Conservation (phyloP, 352 stramenopile genomes). For the Plasmopara muralis region DNA sequence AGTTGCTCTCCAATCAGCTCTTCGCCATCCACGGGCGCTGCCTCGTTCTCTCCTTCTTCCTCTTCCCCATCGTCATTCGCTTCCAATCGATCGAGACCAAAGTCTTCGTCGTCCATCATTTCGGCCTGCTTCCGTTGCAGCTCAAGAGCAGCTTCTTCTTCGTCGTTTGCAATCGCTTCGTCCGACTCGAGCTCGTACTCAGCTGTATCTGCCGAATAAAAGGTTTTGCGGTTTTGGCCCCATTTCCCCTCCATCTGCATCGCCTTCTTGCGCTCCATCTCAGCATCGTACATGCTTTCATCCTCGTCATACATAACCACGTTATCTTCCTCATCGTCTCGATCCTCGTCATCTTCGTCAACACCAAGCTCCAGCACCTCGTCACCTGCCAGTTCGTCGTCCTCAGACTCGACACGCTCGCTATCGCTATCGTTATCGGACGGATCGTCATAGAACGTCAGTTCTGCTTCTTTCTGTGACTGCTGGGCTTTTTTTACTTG, state of each 20-base stretch:
- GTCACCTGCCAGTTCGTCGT: slow-evolving; percentile 50
- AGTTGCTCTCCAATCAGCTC: slow-evolving; percentile 62
- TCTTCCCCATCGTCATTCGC: slow-evolving; percentile 33
- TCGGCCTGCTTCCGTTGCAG: slow-evolving; percentile 77
- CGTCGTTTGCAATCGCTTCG: slow-evolving; percentile 71
- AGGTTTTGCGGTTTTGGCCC: slow-evolving; percentile 83
- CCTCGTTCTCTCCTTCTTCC: slow-evolving; percentile 29
- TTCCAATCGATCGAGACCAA: slow-evolving; percentile 57
- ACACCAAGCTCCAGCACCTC: slow-evolving; percentile 63
- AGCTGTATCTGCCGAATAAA: slow-evolving; percentile 80
- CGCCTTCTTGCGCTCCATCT: slow-evolving; percentile 62
- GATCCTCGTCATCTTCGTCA: slow-evolving; percentile 36
- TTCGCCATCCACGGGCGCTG: slow-evolving; percentile 48
- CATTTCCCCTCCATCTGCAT: slow-evolving; percentile 77
- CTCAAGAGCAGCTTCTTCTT: slow-evolving; percentile 78
- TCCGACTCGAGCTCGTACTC: slow-evolving; percentile 79
- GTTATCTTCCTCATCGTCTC: slow-evolving; percentile 38
- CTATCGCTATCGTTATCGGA: slow-evolving; percentile 65
- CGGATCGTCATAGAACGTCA: slow-evolving; percentile 82
- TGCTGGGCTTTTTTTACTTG: slow-evolving; percentile 52
- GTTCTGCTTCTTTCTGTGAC: slow-evolving; percentile 55
- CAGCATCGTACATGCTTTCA: slow-evolving; percentile 45
- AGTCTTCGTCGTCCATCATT: slow-evolving; percentile 85
- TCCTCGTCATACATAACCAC: slow-evolving; percentile 40
- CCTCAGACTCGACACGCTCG: slow-evolving; percentile 51